phyloP scores from a whole-genome alignment of 2,329 filamentous ascomycete species.

The Elsinoe necatrix region DNA sequence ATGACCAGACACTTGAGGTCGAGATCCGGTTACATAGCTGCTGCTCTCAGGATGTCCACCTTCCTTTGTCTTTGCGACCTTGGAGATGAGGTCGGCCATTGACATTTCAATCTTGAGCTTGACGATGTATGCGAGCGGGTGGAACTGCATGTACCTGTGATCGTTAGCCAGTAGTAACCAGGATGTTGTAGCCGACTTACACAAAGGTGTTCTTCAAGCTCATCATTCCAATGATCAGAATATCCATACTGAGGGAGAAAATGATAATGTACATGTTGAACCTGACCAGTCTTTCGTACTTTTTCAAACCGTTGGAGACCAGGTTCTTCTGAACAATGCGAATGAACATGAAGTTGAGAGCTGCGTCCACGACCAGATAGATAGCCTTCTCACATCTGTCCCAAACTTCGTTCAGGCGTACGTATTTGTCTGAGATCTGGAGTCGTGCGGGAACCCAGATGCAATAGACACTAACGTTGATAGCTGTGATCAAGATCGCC shows the following conservation, averaged over 20 bases:
- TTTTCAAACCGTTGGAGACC: slow-evolving; percentile 41
- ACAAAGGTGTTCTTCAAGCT: slow-evolving; percentile 40
- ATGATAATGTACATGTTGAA: slow-evolving; percentile 46
- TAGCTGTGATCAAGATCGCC: slow-evolving; percentile 32
- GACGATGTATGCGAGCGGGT: slow-evolving; percentile 42
- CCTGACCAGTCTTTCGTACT: slow-evolving; percentile 43
- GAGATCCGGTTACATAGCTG: slow-evolving; percentile 3
- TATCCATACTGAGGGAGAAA: slow-evolving; percentile 45
- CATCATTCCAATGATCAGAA: slow-evolving; percentile 41
- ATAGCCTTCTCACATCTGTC: slow-evolving; percentile 33
- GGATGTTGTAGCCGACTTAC: slow-evolving; percentile 23
- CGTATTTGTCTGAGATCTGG: slow-evolving; percentile 27
- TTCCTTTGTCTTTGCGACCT: slow-evolving; percentile 25
- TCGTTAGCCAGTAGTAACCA: not conserved
- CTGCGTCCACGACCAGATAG: slow-evolving; percentile 31
- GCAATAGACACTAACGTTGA: slow-evolving; percentile 22
- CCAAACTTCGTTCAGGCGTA: slow-evolving; percentile 32
- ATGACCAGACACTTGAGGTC: not conserved
- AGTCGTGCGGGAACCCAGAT: slow-evolving; percentile 36
- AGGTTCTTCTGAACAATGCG: slow-evolving; percentile 40
- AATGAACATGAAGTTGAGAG: slow-evolving; percentile 34
- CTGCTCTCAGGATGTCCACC: slow-evolving; percentile 2
- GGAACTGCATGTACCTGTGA: slow-evolving; percentile 40
- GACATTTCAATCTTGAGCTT: slow-evolving; percentile 47
- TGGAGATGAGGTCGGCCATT: slow-evolving; percentile 44